phyloP scores from a whole-genome alignment of 768 basidiomycete species.

The Rhodotorula taiwanensis region DNA sequence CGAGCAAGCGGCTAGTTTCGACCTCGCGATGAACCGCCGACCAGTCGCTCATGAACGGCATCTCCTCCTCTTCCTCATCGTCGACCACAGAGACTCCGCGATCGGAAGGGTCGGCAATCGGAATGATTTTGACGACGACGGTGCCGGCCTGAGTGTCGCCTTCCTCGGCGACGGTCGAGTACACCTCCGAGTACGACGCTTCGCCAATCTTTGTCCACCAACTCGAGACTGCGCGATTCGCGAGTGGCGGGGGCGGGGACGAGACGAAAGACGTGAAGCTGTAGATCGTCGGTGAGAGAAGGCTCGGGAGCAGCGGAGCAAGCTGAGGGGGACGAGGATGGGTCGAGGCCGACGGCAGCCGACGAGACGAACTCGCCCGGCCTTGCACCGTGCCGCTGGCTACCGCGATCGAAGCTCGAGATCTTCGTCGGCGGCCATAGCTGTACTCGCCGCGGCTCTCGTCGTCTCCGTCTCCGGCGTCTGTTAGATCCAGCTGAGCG shows the following conservation, averaged over 20 bases:
- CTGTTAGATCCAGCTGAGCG: not conserved
- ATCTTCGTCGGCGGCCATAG: no score
- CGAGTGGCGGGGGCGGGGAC: slow-evolving; percentile 11
- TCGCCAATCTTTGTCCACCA: slow-evolving; percentile 74
- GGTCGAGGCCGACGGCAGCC: not conserved
- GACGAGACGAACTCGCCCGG: not conserved
- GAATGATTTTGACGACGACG: slow-evolving; percentile 81
- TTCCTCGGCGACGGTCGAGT: slow-evolving; percentile 53
- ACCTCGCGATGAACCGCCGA: slow-evolving; percentile 32
- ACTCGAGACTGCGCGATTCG: not conserved
- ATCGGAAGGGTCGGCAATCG: slow-evolving; percentile 53
- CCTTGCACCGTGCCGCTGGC: no score
- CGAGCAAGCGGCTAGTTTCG: slow-evolving; percentile 50
- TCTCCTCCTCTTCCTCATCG: slow-evolving; percentile 49
- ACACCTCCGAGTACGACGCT: slow-evolving; percentile 94
- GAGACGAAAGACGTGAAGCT: slow-evolving; percentile 36
- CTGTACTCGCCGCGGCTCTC: no score
- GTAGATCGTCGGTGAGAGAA: not conserved
- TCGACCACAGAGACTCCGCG: slow-evolving; percentile 14
- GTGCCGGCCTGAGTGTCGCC: slow-evolving; percentile 60
- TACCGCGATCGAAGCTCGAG: not conserved
- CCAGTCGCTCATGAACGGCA: slow-evolving; percentile 64
- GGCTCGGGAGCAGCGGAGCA: slow-evolving; percentile 9
- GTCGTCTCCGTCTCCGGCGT: no score
- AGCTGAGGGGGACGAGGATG: not conserved